These are phyloP conservation scores for Pseudonitzschia multiseries DNA, from an alignment of 108 stramenopile species.

Conservation along the genomic window DNA sequence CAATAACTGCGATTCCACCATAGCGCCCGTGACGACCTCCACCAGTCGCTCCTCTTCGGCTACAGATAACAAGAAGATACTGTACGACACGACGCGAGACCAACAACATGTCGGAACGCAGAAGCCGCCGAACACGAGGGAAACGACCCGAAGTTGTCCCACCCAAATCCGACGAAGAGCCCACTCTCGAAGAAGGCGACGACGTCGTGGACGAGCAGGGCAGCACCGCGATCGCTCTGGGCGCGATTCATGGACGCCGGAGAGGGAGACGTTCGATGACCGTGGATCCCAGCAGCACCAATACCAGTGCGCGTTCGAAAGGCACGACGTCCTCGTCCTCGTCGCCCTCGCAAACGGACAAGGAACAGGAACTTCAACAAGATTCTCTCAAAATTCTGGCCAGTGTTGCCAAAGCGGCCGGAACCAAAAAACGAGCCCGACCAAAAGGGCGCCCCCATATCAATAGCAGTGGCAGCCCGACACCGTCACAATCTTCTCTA, in stretches of 20 bases:
- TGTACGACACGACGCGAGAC: not conserved
- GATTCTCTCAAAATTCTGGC: not conserved
- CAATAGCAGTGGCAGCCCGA: not conserved
- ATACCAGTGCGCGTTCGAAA: not conserved
- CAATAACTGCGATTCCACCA: too few species aligned
- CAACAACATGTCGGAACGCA: slow-evolving; percentile 2
- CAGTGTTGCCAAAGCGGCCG: too few species aligned
- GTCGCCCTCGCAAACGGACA: not conserved
- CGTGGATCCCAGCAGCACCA: not conserved
- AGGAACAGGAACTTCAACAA: not conserved
- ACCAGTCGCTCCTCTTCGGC: not conserved
- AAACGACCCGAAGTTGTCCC: slow-evolving; percentile 28
- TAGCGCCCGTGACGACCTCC: not conserved
- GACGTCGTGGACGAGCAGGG: not conserved
- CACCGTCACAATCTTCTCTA: slow-evolving; percentile 1
- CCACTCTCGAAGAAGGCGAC: not conserved
- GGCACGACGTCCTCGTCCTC: not conserved
- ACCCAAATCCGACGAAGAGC: slow-evolving; percentile 34
- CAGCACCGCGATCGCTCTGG: slow-evolving; percentile 5
- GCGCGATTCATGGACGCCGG: not conserved
- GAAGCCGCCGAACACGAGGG: slow-evolving; percentile 31
- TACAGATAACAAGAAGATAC: not conserved
- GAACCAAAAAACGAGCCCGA: slow-evolving; percentile 3
- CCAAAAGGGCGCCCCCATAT: not conserved
- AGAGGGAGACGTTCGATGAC: not conserved